Evolutionary conservation across 352 stramenopile species (phyloP).

Genomic region (Globisporangium sylvaticum): DNA sequence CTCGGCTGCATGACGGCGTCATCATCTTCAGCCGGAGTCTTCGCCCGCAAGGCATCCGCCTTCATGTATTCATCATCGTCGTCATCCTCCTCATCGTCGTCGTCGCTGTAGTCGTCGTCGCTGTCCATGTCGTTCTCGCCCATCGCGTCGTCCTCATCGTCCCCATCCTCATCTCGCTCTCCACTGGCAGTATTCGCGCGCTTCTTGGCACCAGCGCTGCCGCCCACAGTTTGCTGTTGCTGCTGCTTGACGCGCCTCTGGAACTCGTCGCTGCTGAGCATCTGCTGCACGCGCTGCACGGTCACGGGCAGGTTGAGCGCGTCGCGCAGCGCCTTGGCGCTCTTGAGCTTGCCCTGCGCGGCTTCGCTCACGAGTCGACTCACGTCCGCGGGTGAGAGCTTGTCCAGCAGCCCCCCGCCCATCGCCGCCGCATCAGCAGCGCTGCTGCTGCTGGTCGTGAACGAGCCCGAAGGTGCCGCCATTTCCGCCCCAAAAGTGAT

Average conservation of each 20-base stretch:
- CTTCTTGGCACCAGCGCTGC: background rate
- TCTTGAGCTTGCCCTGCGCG: conserved; percentile 7
- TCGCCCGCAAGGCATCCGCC: background rate
- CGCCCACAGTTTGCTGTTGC: background rate
- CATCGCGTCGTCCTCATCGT: conserved; percentile 1
- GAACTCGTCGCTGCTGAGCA: conserved; percentile 10
- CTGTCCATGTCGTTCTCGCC: conserved; percentile 1
- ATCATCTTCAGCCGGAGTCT: background rate
- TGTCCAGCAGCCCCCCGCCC: background rate
- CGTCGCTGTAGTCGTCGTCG: background rate
- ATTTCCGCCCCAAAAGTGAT: background rate
- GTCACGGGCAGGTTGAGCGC: conserved; percentile 9
- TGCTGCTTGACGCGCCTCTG: conserved; percentile 1
- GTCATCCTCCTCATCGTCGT: background rate
- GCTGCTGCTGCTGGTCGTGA: too few species aligned
- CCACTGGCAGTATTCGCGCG: too few species aligned
- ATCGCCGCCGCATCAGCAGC: background rate
- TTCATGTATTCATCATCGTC: background rate
- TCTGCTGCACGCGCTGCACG: conserved; percentile 6
- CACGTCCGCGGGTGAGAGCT: conserved; percentile 1
- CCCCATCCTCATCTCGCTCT: background rate
- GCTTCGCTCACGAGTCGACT: background rate
- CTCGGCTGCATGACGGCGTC: background rate
- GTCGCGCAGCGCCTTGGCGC: conserved; percentile 14
- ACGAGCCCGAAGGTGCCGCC: background rate